Conservation (phyloP, 805 yeast species). For the Hanseniaspora hatyaiensis region DNA sequence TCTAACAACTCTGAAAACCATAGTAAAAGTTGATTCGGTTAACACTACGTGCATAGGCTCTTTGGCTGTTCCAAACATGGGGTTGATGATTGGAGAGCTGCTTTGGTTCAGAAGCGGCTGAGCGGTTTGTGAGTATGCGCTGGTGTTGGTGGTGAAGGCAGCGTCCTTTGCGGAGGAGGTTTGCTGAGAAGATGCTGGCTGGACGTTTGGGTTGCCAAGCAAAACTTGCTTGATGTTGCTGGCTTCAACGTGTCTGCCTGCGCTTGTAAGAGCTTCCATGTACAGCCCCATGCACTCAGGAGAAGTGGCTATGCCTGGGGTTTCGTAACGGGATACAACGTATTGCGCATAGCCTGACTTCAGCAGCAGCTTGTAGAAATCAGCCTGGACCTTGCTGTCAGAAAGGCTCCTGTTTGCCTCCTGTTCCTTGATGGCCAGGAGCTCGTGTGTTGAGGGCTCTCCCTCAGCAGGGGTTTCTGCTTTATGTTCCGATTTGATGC, state of each 20-base stretch:
- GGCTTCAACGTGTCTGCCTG: constrained; percentile 71
- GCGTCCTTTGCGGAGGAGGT: constrained; percentile 29
- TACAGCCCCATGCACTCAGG: constrained; percentile 70
- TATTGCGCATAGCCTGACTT: constrained; percentile 86
- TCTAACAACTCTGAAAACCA: constrained; percentile 75
- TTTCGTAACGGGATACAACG: constrained; percentile 87
- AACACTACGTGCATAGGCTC: constrained; percentile 93
- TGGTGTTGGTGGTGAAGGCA: constrained; percentile 22
- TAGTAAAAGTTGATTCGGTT: constrained; percentile 68
- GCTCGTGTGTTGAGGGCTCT: constrained; percentile 24
- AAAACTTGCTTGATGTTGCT: constrained; percentile 46
- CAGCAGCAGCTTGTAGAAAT: constrained; percentile 63
- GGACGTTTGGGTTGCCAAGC: constrained; percentile 1
- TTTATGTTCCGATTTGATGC: not conserved
- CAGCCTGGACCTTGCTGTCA: constrained; percentile 67
- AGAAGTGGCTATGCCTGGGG: constrained; percentile 80
- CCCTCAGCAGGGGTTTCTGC: not conserved
- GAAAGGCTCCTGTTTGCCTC: constrained; percentile 67
- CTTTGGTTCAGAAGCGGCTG: constrained; percentile 12
- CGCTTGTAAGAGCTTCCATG: constrained; percentile 63
- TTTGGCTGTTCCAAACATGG: constrained; percentile 45
- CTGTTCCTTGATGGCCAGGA: constrained; percentile 59
- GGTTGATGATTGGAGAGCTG: constrained; percentile 27
- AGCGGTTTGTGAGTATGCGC: not conserved
- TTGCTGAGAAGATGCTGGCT: constrained; percentile 26